A percentile compares a stretch with the other conserved stretches of the same genome.
These are phyloP conservation scores for Ceratobasidium papillatum DNA, from an alignment of 1,284 basidiomycete genomes.

Conservation along the genomic window DNA sequence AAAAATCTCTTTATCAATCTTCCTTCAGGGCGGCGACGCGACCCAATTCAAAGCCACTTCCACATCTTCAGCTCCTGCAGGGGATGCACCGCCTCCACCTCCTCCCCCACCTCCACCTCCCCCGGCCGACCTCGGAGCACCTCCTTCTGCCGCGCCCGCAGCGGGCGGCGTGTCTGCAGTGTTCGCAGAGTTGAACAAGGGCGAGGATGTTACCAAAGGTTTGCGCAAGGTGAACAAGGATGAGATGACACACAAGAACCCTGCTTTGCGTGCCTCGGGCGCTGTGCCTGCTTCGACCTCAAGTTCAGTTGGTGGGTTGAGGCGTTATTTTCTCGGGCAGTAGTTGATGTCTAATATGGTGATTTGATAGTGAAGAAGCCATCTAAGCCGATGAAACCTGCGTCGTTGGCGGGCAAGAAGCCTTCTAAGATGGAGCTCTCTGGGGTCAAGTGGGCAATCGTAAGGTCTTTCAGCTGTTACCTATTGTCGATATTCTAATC, in stretches of 20 bases:
- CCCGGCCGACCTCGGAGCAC: conserved; percentile 63
- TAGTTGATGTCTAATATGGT: conserved; percentile 43
- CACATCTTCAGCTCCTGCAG: conserved; percentile 48
- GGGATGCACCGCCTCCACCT: conserved; percentile 49
- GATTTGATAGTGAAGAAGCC: conserved; percentile 65
- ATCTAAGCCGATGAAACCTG: conserved; percentile 81
- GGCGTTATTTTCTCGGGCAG: conserved; percentile 17
- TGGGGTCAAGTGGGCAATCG: conserved; percentile 94
- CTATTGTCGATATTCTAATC: not conserved
- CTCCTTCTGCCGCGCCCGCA: conserved; percentile 56
- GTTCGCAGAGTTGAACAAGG: conserved; percentile 93
- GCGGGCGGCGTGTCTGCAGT: conserved; percentile 79
- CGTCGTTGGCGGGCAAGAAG: conserved; percentile 84
- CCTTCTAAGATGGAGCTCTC: conserved; percentile 91
- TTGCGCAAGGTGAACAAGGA: conserved; percentile 94
- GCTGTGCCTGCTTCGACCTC: conserved; percentile 63
- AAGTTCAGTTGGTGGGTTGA: conserved; percentile 15
- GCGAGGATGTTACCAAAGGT: conserved; percentile 88
- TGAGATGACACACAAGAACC: conserved; percentile 99
- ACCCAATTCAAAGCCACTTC: conserved; percentile 62
- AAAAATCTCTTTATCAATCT: conserved; percentile 24
- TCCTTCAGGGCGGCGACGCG: conserved; percentile 66
- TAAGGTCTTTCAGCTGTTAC: conserved; percentile 57
- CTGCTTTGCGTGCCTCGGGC: conserved; percentile 74
- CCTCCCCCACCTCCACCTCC: conserved; percentile 65